A percentile compares a stretch with the other conserved stretches of the same genome.
These are phyloP conservation scores for Ceratobasidium sp. DNA, from an alignment of 1,284 basidiomycete species.

Conservation along the genomic window DNA sequence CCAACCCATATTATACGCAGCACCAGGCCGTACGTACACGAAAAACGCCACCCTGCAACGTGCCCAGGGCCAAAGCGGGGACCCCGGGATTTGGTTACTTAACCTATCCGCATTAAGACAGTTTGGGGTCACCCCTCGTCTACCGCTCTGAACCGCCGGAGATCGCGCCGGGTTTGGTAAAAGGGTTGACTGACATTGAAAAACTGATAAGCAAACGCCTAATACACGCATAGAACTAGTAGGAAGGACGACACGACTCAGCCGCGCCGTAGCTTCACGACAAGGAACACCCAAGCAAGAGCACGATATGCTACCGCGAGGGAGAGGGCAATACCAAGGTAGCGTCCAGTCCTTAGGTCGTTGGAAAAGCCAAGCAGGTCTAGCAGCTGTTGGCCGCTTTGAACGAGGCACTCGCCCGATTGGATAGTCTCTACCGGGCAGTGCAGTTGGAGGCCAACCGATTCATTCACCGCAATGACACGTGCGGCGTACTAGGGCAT, in stretches of 20 bases:
- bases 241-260: slow-evolving; percentile 14
- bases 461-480: slow-evolving; percentile 56
- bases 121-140: not conserved
- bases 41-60: slow-evolving; percentile 7
- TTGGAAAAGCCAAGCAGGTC: slow-evolving; percentile 51
- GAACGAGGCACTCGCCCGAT: slow-evolving; percentile 53
- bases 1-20: not conserved
- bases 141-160: not conserved
- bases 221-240: slow-evolving; percentile 4
- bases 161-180: slow-evolving; percentile 16
- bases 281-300: slow-evolving; percentile 43
- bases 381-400: slow-evolving; percentile 54
- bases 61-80: slow-evolving; percentile 10
- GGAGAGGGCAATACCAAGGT: slow-evolving; percentile 53
- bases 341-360: slow-evolving; percentile 51
- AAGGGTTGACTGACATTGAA: slow-evolving; percentile 20
- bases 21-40: not conserved
- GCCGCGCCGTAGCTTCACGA: slow-evolving; percentile 24
- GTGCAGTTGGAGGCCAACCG: slow-evolving; percentile 51
- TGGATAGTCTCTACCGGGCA: slow-evolving; percentile 51
- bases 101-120: not conserved
- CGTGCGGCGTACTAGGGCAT: slow-evolving; percentile 47
- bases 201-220: not conserved
- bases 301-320: slow-evolving; percentile 44
- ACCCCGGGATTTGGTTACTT: not conserved